These are phyloP conservation scores for Sclerotinia trifoliorum DNA, from an alignment of 2,329 filamentous ascomycete genomes.

Conservation along the genomic window DNA sequence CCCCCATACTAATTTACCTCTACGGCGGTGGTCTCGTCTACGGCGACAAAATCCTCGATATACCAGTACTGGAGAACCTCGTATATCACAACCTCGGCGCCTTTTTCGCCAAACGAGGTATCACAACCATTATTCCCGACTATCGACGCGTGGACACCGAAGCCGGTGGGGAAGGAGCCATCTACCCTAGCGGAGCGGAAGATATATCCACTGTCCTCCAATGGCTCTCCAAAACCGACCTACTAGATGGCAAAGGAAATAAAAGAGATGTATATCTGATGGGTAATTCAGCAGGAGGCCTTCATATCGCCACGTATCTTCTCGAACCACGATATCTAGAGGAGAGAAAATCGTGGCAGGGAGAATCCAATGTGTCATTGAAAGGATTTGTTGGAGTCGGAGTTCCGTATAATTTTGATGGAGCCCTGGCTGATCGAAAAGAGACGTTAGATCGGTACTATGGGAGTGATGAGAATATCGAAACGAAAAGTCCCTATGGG, in stretches of 20 bases:
- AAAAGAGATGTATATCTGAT: constrained; percentile 34
- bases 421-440: constrained; percentile 9
- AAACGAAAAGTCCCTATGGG: constrained; percentile 30
- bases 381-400: constrained; percentile 33
- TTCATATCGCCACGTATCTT: constrained; percentile 37
- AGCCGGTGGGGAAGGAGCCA: constrained; percentile 34
- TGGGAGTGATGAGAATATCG: constrained; percentile 24
- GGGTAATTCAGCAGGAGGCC: constrained; percentile 39
- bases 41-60: constrained; percentile 33
- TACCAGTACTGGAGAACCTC: constrained; percentile 27
- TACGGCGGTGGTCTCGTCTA: constrained; percentile 37
- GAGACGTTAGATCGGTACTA: constrained; percentile 32
- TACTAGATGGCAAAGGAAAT: constrained; percentile 23
- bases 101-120: constrained; percentile 35
- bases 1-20: constrained; percentile 36
- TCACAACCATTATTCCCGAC: constrained; percentile 35
- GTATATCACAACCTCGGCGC: constrained; percentile 37
- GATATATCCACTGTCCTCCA: constrained; percentile 31
- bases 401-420: constrained; percentile 33
- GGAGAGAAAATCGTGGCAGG: constrained; percentile 28
- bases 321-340: constrained; percentile 30
- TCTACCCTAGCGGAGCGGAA: constrained; percentile 36
- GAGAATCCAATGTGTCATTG: constrained; percentile 24
- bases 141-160: constrained; percentile 35
- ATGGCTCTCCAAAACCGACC: constrained; percentile 30